These are phyloP conservation scores for Hemileia vastatrix DNA, from an alignment of 1,284 basidiomycete genomes.

Conservation along the genomic window DNA sequence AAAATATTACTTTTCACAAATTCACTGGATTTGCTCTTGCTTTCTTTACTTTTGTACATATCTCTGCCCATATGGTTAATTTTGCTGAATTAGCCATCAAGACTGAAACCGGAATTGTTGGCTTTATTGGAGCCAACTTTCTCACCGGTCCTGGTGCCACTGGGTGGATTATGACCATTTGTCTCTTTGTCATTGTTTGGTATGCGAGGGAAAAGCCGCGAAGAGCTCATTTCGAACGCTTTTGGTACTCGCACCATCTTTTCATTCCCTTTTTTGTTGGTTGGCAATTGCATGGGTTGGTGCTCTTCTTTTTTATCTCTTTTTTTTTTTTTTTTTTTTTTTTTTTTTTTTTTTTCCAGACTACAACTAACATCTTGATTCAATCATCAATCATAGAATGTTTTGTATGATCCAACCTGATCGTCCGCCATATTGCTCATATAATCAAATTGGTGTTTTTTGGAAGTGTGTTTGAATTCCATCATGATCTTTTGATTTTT, in stretches of 20 bases:
- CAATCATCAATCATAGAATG: no score
- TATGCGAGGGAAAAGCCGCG: slow-evolving; percentile 69
- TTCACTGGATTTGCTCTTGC: slow-evolving; percentile 77
- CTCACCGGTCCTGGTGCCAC: slow-evolving; percentile 66
- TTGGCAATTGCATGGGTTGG: slow-evolving; percentile 65
- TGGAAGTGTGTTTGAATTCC: slow-evolving; percentile 61
- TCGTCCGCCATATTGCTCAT: slow-evolving; percentile 69
- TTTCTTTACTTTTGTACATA: slow-evolving; percentile 61
- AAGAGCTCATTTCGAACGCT: slow-evolving; percentile 64
- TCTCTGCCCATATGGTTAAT: slow-evolving; percentile 67
- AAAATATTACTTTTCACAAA: slow-evolving; percentile 53
- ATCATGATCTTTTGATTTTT: neutral
- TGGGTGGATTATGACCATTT: slow-evolving; percentile 76
- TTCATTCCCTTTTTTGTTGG: slow-evolving; percentile 78
- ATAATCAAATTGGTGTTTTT: slow-evolving; percentile 74
- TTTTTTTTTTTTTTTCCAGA: neutral
- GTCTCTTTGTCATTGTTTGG: slow-evolving; percentile 65
- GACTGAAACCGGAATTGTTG: slow-evolving; percentile 52
- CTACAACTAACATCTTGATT: no score
- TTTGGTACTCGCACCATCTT: slow-evolving; percentile 63
- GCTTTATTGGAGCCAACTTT: slow-evolving; percentile 67
- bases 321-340: slow-evolving; percentile 4
- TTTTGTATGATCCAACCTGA: slow-evolving; percentile 91
- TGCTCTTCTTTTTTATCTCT: neutral
- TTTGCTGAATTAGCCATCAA: slow-evolving; percentile 48